These are phyloP conservation scores for Geosmithia putterillii DNA, from an alignment of 2,329 filamentous ascomycete genomes.

Conservation along the genomic window DNA sequence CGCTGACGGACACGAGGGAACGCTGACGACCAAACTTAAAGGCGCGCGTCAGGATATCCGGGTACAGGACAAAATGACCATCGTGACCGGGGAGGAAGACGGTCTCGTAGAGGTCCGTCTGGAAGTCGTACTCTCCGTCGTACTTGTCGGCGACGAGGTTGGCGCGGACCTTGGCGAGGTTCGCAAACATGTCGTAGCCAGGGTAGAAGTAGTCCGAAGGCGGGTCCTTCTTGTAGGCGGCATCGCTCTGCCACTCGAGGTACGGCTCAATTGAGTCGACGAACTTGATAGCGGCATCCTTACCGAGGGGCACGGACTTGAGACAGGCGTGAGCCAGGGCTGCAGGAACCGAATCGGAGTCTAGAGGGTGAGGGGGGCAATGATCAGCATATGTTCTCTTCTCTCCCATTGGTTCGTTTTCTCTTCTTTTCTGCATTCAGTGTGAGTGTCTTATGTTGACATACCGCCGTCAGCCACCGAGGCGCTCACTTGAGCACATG, in stretches of 20 bases:
- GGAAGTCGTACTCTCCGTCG: slow-evolving; percentile 41
- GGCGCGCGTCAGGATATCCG: not conserved
- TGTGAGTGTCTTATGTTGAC: not conserved
- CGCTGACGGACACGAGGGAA: not conserved
- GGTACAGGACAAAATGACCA: slow-evolving; percentile 39
- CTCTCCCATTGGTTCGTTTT: no score
- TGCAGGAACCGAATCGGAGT: not conserved
- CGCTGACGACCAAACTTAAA: not conserved
- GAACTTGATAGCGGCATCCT: slow-evolving; percentile 18
- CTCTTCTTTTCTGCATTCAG: not conserved
- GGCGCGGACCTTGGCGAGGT: slow-evolving; percentile 28
- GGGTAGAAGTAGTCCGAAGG: slow-evolving; percentile 37
- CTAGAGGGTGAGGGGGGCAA: not conserved
- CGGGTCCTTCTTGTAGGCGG: slow-evolving; percentile 35
- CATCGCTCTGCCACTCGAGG: slow-evolving; percentile 33
- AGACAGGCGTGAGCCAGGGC: slow-evolving; percentile 21
- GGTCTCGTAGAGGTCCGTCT: slow-evolving; percentile 34
- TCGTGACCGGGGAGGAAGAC: slow-evolving; percentile 45
- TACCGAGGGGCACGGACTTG: slow-evolving; percentile 23
- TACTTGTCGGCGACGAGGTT: slow-evolving; percentile 29
- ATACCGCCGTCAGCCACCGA: not conserved
- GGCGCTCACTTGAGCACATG: not conserved
- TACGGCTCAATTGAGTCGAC: slow-evolving; percentile 25
- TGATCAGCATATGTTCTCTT: not conserved
- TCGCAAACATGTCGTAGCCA: slow-evolving; percentile 31